Evolutionary conservation across 768 basidiomycete species (phyloP).

Genomic region (Trametes elegans): DNA sequence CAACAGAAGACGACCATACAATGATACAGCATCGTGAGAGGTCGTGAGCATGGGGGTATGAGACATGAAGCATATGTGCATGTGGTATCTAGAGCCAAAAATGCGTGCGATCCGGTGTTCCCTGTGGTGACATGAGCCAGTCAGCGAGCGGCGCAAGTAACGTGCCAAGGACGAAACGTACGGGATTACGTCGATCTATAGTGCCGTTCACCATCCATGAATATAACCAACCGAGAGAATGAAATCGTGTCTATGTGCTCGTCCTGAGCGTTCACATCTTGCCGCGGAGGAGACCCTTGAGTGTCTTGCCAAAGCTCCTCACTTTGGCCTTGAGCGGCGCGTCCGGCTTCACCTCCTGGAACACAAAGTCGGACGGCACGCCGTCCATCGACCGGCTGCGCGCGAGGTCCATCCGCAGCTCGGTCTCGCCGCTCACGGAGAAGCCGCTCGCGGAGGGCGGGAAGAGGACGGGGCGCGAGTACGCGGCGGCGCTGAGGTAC

Average conservation of each 20-base stretch:
- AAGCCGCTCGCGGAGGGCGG: conserved; percentile 21
- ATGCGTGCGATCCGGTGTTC: too few relatives aligned
- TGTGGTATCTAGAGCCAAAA: conserved; percentile 3
- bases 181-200: conserved; percentile 2
- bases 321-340: conserved; percentile 21
- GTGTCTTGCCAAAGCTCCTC: conserved; percentile 26
- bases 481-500: conserved; percentile 10
- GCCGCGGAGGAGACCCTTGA: conserved; percentile 22
- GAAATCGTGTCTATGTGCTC: background rate
- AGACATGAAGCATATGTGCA: conserved; percentile 16
- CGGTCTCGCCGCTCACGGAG: conserved; percentile 30
- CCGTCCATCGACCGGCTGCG: conserved; percentile 24
- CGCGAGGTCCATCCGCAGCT: conserved; percentile 29
- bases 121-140: background rate
- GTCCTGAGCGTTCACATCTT: background rate
- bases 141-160: too few relatives aligned
- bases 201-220: background rate
- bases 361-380: conserved; percentile 15
- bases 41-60: conserved; percentile 15
- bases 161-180: background rate
- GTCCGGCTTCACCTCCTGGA: conserved; percentile 14
- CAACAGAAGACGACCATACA: background rate
- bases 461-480: conserved; percentile 2
- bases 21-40: conserved; percentile 1
- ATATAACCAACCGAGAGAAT: background rate